phyloP scores from a whole-genome alignment of 179 eudicot species.

The Camellia oleifera region DNA sequence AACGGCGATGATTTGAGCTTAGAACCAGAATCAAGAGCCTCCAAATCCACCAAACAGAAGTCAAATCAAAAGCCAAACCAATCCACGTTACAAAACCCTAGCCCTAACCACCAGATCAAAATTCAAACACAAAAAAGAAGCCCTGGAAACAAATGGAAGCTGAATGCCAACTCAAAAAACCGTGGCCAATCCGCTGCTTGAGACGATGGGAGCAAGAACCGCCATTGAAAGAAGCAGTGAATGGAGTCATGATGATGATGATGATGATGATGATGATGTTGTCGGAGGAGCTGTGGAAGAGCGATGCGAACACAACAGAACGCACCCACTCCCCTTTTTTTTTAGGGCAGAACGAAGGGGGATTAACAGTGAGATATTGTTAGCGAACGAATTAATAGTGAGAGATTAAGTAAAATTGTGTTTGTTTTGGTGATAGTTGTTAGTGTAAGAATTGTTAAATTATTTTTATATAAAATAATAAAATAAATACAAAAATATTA shows the following conservation, averaged over 20 bases:
- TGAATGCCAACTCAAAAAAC: conserved; percentile 7
- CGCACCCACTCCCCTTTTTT: background rate
- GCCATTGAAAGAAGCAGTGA: conserved; percentile 1
- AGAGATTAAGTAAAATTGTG: too few species aligned
- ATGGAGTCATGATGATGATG: background rate
- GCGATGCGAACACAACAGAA: background rate
- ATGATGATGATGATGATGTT: too few species aligned
- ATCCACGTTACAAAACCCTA: background rate
- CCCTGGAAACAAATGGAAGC: background rate
- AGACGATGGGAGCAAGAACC: conserved; percentile 16
- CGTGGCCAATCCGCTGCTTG: conserved; percentile 4
- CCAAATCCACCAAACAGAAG: conserved; percentile 1
- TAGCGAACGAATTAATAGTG: too few species aligned
- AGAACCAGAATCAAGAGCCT: background rate
- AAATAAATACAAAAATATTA: too few species aligned
- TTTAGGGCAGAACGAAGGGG: too few species aligned
- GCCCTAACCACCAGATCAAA: background rate
- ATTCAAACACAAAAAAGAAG: background rate
- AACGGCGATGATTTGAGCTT: background rate
- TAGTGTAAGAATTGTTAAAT: too few species aligned
- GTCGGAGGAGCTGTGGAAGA: background rate
- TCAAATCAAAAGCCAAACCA: background rate
- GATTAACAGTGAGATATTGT: too few species aligned
- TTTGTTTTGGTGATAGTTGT: too few species aligned
- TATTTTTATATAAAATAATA: too few species aligned